Evolutionary conservation across 805 yeast species (phyloP).

Genomic region (Sugiyamaella floridensis): DNA sequence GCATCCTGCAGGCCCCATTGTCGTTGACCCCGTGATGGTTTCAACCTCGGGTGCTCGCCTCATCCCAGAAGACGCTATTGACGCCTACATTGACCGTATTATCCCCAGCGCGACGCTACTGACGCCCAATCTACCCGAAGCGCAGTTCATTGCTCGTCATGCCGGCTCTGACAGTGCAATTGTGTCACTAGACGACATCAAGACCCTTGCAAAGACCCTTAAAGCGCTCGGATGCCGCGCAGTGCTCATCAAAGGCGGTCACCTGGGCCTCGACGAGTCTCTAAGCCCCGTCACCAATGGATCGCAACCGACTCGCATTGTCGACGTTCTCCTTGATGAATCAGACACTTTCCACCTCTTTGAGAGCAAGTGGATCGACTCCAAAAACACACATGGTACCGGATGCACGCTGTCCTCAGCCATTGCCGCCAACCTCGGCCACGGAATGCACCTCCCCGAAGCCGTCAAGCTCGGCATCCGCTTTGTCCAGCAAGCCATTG

Average conservation of each 20-base stretch:
- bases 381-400: slow-evolving; percentile 74
- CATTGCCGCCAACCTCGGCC: slow-evolving; percentile 68
- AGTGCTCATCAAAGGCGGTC: slow-evolving; percentile 78
- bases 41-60: slow-evolving; percentile 69
- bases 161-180: slow-evolving; percentile 8
- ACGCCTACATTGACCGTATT: slow-evolving; percentile 37
- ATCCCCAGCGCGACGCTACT: slow-evolving; percentile 50
- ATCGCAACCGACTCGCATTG: slow-evolving; percentile 5
- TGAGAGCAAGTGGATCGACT: slow-evolving; percentile 39
- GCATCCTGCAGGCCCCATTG: slow-evolving; percentile 30
- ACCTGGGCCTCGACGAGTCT: slow-evolving; percentile 36
- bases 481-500: slow-evolving; percentile 62
- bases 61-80: slow-evolving; percentile 42
- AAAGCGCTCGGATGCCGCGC: slow-evolving; percentile 39
- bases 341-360: slow-evolving; percentile 42
- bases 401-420: slow-evolving; percentile 85
- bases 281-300: slow-evolving; percentile 12
- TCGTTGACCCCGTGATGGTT: slow-evolving; percentile 80
- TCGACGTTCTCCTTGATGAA: slow-evolving; percentile 29
- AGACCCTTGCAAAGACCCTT: slow-evolving; percentile 35
- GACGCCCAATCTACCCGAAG: slow-evolving; percentile 75
- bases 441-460: slow-evolving; percentile 38
- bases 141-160: slow-evolving; percentile 33
- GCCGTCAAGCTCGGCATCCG: slow-evolving; percentile 53
- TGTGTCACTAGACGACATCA: slow-evolving; percentile 36